These are phyloP conservation scores for Umbilicaria muhlenbergii DNA, from an alignment of 495 filamentous ascomycete species.

Conservation along the genomic window DNA sequence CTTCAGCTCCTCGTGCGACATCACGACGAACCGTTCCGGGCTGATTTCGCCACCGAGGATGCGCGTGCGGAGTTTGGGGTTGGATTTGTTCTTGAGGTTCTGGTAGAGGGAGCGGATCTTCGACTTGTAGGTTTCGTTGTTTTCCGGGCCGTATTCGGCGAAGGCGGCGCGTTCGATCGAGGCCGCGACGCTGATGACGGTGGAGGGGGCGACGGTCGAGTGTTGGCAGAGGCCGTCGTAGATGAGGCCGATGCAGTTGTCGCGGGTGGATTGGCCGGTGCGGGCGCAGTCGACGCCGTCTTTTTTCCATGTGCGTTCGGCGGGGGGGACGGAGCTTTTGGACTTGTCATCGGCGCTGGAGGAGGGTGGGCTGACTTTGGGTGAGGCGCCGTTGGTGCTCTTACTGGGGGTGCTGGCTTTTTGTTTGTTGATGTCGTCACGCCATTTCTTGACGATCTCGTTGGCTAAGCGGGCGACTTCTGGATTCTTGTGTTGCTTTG, in stretches of 20 bases:
- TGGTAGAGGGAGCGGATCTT: slow-evolving; percentile 87
- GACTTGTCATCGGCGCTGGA: slow-evolving; percentile 24
- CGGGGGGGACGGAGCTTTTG: slow-evolving; percentile 56
- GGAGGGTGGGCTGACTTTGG: slow-evolving; percentile 22
- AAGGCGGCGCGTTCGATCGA: slow-evolving; percentile 63
- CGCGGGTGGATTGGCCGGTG: slow-evolving; percentile 54
- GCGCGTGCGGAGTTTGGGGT: slow-evolving; percentile 53
- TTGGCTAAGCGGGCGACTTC: slow-evolving; percentile 57
- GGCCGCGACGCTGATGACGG: slow-evolving; percentile 49
- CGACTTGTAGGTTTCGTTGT: slow-evolving; percentile 51
- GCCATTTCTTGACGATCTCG: slow-evolving; percentile 82
- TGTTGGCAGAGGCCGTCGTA: slow-evolving; percentile 52
- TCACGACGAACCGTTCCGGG: slow-evolving; percentile 55
- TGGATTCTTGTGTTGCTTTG: slow-evolving; percentile 57
- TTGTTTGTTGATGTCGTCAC: slow-evolving; percentile 60
- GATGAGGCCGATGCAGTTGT: slow-evolving; percentile 75
- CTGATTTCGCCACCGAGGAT: slow-evolving; percentile 60
- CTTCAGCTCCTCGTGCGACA: slow-evolving; percentile 64
- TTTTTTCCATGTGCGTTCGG: slow-evolving; percentile 62
- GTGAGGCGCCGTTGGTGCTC: slow-evolving; percentile 29
- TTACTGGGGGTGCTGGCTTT: slow-evolving; percentile 33
- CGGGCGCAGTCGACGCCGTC: slow-evolving; percentile 60
- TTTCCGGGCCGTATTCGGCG: slow-evolving; percentile 46
- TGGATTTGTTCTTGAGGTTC: slow-evolving; percentile 85
- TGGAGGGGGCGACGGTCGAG: slow-evolving; percentile 28